Evolutionary conservation across 345 rosid species (phyloP), one percentile per base, ranked within the genome.

Genomic region (Bruguiera sexangula): DNA sequence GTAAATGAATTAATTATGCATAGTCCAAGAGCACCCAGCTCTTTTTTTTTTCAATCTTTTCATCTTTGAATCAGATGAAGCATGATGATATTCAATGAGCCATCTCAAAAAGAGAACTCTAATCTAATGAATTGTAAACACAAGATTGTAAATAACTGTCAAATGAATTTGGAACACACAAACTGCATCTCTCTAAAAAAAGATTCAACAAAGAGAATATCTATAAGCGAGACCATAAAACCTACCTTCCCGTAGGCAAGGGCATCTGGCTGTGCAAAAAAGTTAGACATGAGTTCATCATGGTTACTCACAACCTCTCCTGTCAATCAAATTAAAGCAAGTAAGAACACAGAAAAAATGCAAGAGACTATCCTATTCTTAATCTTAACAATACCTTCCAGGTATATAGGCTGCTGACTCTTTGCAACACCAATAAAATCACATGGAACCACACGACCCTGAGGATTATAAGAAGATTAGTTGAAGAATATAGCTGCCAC

Each of bases 271-370:
- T 95, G 96, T 50, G 99, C 99, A 60, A 92, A 95, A 77, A 95
- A 95, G 92, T 95, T 95, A 55, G 98, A 92, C 99, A 92, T 90
- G 71, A 95, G 96, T 80, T 95, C 99, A 64, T 95, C 99, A 69
- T 95, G 99, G 85, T 95, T 95, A 66, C 82, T 92, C 48, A 90
- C 99, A 48, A 88, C 78, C 84, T 95, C 99, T 62, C 92, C 99
- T 92, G 84, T 64, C 30, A 73, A 62, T 73, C 20, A 66, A 59
- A 72, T 37, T 53, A 29, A 22, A 20, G 0, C 19, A 68, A 34
- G 50, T 46, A 54, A 73, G 26, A 60, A 62, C 26, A 24, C 32
- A 68, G 60, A 64, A 74, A 5, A 3, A 37, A 63, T 6, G 30
- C 24, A 37, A 46, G 0, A 9, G 54, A 72, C 30, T 26, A 37